These are phyloP conservation scores for Monosporascus ibericus DNA, from an alignment of 2,329 filamentous ascomycete genomes.

Conservation along the genomic window DNA sequence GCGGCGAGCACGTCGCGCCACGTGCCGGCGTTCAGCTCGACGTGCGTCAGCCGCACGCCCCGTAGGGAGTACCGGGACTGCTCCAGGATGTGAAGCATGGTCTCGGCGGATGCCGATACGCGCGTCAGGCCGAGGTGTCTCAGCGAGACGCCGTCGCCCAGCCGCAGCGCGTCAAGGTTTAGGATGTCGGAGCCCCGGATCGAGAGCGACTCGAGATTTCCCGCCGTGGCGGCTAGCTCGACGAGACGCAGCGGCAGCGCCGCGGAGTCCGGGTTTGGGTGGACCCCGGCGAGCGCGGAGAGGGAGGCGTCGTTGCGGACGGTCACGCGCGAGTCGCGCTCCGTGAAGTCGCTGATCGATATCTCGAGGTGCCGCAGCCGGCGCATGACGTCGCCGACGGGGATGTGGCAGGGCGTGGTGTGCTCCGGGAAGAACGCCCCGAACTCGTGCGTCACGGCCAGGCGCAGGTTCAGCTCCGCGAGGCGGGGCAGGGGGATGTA, in stretches of 20 bases:
- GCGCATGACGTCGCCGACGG: not conserved
- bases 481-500: not conserved
- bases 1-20: not conserved
- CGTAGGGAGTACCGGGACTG: not conserved
- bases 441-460: not conserved
- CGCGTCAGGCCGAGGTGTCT: not conserved
- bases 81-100: not conserved
- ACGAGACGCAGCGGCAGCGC: not conserved
- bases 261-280: not conserved
- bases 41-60: not conserved
- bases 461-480: not conserved
- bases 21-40: not conserved
- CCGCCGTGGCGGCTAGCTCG: not conserved
- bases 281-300: not conserved
- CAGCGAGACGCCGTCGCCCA: not conserved
- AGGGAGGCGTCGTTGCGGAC: not conserved
- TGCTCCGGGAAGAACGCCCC: not conserved
- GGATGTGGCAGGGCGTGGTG: not conserved
- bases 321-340: not conserved
- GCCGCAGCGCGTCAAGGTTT: not conserved
- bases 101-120: not conserved
- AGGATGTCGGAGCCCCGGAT: not conserved
- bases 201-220: not conserved
- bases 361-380: not conserved
- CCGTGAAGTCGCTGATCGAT: not conserved